These are phyloP conservation scores for Debaryomyces robertsiae DNA, from an alignment of 1,139 yeast genomes.

Conservation along the genomic window DNA sequence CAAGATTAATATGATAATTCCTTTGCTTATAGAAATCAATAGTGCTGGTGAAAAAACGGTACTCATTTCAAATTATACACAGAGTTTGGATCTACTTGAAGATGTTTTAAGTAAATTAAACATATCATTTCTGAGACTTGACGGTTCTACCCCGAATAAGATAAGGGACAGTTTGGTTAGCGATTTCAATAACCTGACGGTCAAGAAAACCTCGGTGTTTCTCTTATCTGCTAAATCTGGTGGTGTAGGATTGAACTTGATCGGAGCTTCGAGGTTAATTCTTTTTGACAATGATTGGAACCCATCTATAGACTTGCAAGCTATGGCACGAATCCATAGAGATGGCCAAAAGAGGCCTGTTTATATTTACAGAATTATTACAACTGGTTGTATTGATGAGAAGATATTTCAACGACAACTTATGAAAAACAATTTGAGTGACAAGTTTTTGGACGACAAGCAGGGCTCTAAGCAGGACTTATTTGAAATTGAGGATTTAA, in stretches of 20 bases:
- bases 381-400: slow-evolving; percentile 92
- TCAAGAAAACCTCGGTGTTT: slow-evolving; percentile 58
- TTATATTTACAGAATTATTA: slow-evolving; percentile 76
- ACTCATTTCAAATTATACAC: slow-evolving; percentile 85
- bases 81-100: slow-evolving; percentile 80
- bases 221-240: slow-evolving; percentile 90
- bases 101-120: slow-evolving; percentile 52
- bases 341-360: slow-evolving; percentile 88
- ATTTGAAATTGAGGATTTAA: slow-evolving; percentile 65
- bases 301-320: slow-evolving; percentile 89
- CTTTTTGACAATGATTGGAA: slow-evolving; percentile 94
- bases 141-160: slow-evolving; percentile 78
- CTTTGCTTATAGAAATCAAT: slow-evolving; percentile 48
- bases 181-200: slow-evolving; percentile 59
- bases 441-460: slow-evolving; percentile 67
- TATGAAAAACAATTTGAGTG: slow-evolving; percentile 79
- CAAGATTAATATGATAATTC: slow-evolving; percentile 56
- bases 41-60: slow-evolving; percentile 72
- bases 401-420: slow-evolving; percentile 93
- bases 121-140: slow-evolving; percentile 63
- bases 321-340: slow-evolving; percentile 93
- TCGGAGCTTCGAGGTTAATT: slow-evolving; percentile 87
- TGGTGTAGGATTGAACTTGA: slow-evolving; percentile 86
- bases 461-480: slow-evolving; percentile 42
- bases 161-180: slow-evolving; percentile 67